phyloP scores from a whole-genome alignment of 2,329 filamentous ascomycete species.

The Botryotinia narcissicola region DNA sequence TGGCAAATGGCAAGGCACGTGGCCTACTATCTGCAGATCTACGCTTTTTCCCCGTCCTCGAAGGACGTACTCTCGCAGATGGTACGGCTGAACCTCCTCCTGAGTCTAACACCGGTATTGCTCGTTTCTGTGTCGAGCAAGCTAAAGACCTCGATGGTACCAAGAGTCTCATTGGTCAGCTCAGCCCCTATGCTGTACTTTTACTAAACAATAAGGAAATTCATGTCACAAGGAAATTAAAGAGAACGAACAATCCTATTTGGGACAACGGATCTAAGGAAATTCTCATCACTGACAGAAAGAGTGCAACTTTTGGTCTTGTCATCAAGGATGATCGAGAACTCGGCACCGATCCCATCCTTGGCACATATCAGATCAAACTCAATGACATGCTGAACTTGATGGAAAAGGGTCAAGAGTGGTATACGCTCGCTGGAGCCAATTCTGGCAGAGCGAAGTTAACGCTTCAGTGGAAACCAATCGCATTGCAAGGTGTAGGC shows the following conservation, averaged over 20 bases:
- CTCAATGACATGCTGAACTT: slow-evolving; percentile 89
- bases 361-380: slow-evolving; percentile 94
- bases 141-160: slow-evolving; percentile 92
- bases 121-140: slow-evolving; percentile 89
- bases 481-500: slow-evolving; percentile 75
- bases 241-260: slow-evolving; percentile 95
- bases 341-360: slow-evolving; percentile 73
- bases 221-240: slow-evolving; percentile 85
- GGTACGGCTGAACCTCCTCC: slow-evolving; percentile 78
- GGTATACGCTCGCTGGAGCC: slow-evolving; percentile 83
- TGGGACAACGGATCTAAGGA: slow-evolving; percentile 94
- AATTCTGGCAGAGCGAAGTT: slow-evolving; percentile 87
- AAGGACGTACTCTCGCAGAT: slow-evolving; percentile 67
- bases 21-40: slow-evolving; percentile 79
- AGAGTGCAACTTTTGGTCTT: slow-evolving; percentile 83
- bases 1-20: slow-evolving; percentile 78
- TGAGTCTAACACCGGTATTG: slow-evolving; percentile 89
- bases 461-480: slow-evolving; percentile 91
- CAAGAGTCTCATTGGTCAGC: slow-evolving; percentile 85
- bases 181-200: slow-evolving; percentile 87
- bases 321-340: slow-evolving; percentile 96
- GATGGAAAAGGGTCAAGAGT: slow-evolving; percentile 90
- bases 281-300: slow-evolving; percentile 90
- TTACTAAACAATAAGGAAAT: slow-evolving; percentile 91
- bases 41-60: slow-evolving; percentile 91